These are phyloP conservation scores for Fusarium penzigii DNA, from an alignment of 2,329 filamentous ascomycete genomes.

Conservation along the genomic window DNA sequence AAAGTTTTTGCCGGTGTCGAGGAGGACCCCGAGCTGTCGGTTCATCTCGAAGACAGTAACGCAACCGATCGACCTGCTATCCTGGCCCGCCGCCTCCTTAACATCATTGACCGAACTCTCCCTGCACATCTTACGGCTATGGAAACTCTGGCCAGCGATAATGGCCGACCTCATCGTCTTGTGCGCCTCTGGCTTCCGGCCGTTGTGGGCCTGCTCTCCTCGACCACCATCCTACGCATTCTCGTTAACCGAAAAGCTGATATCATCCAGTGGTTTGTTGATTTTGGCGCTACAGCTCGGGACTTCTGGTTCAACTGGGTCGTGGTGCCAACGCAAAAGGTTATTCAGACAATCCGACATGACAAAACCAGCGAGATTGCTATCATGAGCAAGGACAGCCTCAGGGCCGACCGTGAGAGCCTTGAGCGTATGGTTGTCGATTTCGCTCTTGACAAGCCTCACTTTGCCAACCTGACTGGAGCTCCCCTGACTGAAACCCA, in stretches of 20 bases:
- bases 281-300: slow-evolving; percentile 74
- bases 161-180: slow-evolving; percentile 74
- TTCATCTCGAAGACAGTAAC: slow-evolving; percentile 49
- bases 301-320: slow-evolving; percentile 99
- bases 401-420: slow-evolving; percentile 87
- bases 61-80: slow-evolving; percentile 54
- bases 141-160: slow-evolving; percentile 54
- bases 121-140: slow-evolving; percentile 65
- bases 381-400: slow-evolving; percentile 91
- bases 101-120: slow-evolving; percentile 68
- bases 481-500: slow-evolving; percentile 64
- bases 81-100: slow-evolving; percentile 66
- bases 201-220: slow-evolving; percentile 71
- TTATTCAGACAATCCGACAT: slow-evolving; percentile 90
- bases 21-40: slow-evolving; percentile 59
- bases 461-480: slow-evolving; percentile 49
- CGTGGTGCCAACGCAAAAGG: slow-evolving; percentile 76
- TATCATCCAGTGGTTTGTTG: slow-evolving; percentile 76
- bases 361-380: slow-evolving; percentile 92
- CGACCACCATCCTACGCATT: slow-evolving; percentile 81
- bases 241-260: slow-evolving; percentile 73
- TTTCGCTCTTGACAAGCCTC: slow-evolving; percentile 82
- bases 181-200: slow-evolving; percentile 89
- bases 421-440: slow-evolving; percentile 98
- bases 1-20: slow-evolving; percentile 64